These are phyloP conservation scores for Malus hybrid DNA, from an alignment of 331 rosid genomes.

Conservation along the genomic window DNA sequence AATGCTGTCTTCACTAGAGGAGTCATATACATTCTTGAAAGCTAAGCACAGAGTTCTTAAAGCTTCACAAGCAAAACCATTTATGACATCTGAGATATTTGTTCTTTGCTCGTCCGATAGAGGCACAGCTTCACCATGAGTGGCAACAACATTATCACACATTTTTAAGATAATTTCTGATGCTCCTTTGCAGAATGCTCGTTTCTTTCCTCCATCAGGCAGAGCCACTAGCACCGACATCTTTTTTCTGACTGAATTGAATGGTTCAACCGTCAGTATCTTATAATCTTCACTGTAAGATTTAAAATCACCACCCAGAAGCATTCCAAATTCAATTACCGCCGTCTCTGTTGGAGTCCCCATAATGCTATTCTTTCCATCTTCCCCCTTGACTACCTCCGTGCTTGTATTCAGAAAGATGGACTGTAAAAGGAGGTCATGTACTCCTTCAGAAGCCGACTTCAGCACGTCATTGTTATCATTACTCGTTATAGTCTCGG, in stretches of 20 bases:
- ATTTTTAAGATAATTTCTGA: slow-evolving; percentile 54
- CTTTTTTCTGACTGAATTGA: slow-evolving; percentile 60
- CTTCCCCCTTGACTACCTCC: slow-evolving; percentile 54
- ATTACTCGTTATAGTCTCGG: slow-evolving; percentile 18
- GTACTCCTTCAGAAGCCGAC: slow-evolving; percentile 25
- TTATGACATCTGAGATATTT: slow-evolving; percentile 39
- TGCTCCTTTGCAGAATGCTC: slow-evolving; percentile 87
- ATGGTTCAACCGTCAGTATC: slow-evolving; percentile 63
- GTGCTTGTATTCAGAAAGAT: slow-evolving; percentile 70
- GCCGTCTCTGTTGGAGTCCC: slow-evolving; percentile 88
- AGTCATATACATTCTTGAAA: slow-evolving; percentile 41
- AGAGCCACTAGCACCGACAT: slow-evolving; percentile 70
- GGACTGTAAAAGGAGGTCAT: slow-evolving; percentile 57
- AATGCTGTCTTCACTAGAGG: slow-evolving; percentile 19
- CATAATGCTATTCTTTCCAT: slow-evolving; percentile 43
- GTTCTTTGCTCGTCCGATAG: slow-evolving; percentile 44
- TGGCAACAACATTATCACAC: slow-evolving; percentile 56
- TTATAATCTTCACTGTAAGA: slow-evolving; percentile 35
- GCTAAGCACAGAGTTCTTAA: slow-evolving; percentile 76
- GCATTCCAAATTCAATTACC: slow-evolving; percentile 63
- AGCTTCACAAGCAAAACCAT: slow-evolving; percentile 64
- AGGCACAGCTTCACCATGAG: slow-evolving; percentile 45
- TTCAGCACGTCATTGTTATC: slow-evolving; percentile 20
- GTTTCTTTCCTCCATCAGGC: slow-evolving; percentile 31
- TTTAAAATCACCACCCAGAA: slow-evolving; percentile 44